phyloP scores from a whole-genome alignment of 805 yeast genomes.

The Kuraishia piskuri region DNA sequence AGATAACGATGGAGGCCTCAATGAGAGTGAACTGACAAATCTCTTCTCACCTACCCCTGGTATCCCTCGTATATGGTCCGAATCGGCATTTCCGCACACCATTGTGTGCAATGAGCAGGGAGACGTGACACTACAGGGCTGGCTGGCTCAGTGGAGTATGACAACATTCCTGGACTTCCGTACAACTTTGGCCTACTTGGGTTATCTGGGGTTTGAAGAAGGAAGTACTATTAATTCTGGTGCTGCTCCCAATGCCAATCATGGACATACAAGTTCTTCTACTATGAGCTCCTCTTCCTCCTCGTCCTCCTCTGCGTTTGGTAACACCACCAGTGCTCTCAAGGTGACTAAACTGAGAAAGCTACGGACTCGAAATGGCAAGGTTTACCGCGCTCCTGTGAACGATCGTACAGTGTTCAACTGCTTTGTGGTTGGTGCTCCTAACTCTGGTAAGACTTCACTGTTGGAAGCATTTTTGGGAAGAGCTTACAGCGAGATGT shows the following conservation, averaged over 20 bases:
- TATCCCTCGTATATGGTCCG: slow-evolving; percentile 79
- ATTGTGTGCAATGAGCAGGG: slow-evolving; percentile 90
- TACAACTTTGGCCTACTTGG: slow-evolving; percentile 81
- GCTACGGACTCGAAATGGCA: slow-evolving; percentile 56
- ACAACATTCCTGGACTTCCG: slow-evolving; percentile 81
- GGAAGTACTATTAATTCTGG: slow-evolving; percentile 16
- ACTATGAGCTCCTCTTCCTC: background rate
- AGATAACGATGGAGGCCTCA: slow-evolving; percentile 95
- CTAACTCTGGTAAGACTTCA: slow-evolving; percentile 82
- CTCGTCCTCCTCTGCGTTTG: slow-evolving; percentile 9
- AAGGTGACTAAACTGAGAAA: slow-evolving; percentile 79
- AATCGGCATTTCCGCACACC: slow-evolving; percentile 75
- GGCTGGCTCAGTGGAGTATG: slow-evolving; percentile 99
- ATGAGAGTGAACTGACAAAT: slow-evolving; percentile 56
- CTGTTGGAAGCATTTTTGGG: slow-evolving; percentile 75
- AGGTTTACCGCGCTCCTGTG: slow-evolving; percentile 55
- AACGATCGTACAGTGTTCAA: slow-evolving; percentile 86
- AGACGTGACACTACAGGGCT: slow-evolving; percentile 87
- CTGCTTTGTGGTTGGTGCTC: slow-evolving; percentile 80
- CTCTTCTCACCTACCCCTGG: slow-evolving; percentile 92
- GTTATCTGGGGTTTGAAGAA: slow-evolving; percentile 77
- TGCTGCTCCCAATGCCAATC: slow-evolving; percentile 1
- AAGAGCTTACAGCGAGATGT: slow-evolving; percentile 57
- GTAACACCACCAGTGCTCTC: slow-evolving; percentile 41
- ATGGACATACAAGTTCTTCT: slow-evolving; percentile 13